A percentile compares a stretch with the other conserved stretches of the same genome.
phyloP scores from a whole-genome alignment of 192 early-diverging fungal species.

The Entomortierella lignicola region DNA sequence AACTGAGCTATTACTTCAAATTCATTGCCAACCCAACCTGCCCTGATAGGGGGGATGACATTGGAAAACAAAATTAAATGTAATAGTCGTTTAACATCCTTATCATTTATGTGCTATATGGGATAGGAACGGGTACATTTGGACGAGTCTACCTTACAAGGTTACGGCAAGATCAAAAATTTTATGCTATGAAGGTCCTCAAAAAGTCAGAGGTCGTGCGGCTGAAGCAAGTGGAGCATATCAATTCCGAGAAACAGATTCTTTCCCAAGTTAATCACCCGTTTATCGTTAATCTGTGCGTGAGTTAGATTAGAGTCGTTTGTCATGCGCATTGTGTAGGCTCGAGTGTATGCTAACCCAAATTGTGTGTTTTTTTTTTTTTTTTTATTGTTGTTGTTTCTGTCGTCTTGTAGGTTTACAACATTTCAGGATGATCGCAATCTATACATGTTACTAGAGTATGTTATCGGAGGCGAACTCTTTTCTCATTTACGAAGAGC shows the following conservation, averaged over 20 bases:
- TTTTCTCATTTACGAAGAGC: slow-evolving; percentile 95
- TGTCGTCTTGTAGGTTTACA: slow-evolving; percentile 70
- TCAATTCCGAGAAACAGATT: slow-evolving; percentile 87
- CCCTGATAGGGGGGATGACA: no score
- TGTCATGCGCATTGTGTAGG: not conserved
- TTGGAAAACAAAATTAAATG: no score
- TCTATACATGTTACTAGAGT: slow-evolving; percentile 96
- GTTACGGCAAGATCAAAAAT: slow-evolving; percentile 70
- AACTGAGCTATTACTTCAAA: not conserved
- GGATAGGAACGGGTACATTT: slow-evolving; percentile 95
- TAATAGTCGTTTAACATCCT: not conserved
- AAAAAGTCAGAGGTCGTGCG: slow-evolving; percentile 86
- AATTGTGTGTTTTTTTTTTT: no score
- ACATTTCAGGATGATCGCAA: slow-evolving; percentile 96
- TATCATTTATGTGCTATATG: not conserved
- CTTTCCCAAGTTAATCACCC: slow-evolving; percentile 77
- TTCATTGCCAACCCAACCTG: no score
- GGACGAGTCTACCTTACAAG: slow-evolving; percentile 92
- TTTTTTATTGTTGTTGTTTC: no score
- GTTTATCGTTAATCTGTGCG: slow-evolving; percentile 85
- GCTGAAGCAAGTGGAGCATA: slow-evolving; percentile 88
- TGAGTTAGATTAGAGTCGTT: not conserved
- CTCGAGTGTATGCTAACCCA: no score
- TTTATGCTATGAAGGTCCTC: slow-evolving; percentile 88
- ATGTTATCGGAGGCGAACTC: slow-evolving; percentile 95